Conservation (phyloP, 2,329 filamentous ascomycete species). For the Tolypocladium amazonense region DNA sequence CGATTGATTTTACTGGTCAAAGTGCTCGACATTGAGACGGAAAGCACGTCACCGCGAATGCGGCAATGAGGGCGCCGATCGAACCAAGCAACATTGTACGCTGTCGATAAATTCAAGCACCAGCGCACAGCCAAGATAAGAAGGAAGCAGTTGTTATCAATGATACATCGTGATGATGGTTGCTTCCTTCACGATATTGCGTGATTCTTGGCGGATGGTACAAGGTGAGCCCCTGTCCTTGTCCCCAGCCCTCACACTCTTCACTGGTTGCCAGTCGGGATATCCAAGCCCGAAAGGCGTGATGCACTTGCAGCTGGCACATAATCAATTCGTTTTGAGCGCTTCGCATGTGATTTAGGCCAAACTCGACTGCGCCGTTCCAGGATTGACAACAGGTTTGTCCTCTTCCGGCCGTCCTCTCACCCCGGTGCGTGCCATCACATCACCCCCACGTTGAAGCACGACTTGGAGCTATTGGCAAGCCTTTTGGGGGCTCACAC, state of each 20-base stretch:
- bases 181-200: not conserved
- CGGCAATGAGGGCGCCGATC: not conserved
- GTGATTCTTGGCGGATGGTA: not conserved
- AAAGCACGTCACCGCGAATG: not conserved
- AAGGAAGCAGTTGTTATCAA: not conserved
- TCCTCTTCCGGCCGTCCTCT: not conserved
- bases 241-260: not conserved
- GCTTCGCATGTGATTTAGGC: not conserved
- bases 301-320: not conserved
- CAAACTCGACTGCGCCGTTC: not conserved
- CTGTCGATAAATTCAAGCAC: too few species aligned
- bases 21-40: not conserved
- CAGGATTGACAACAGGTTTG: not conserved
- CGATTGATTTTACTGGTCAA: not conserved
- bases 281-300: not conserved
- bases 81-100: not conserved
- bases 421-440: not conserved
- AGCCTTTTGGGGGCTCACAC: too few species aligned
- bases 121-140: not conserved
- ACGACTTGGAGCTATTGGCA: not conserved
- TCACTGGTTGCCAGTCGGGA: not conserved
- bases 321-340: not conserved
- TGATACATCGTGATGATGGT: not conserved
- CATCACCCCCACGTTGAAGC: not conserved
- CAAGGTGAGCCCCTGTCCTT: not conserved